Base-by-base conservation (phyloP, 2,329 filamentous ascomycete species). In the Talaromyces pinophilus region DNA sequence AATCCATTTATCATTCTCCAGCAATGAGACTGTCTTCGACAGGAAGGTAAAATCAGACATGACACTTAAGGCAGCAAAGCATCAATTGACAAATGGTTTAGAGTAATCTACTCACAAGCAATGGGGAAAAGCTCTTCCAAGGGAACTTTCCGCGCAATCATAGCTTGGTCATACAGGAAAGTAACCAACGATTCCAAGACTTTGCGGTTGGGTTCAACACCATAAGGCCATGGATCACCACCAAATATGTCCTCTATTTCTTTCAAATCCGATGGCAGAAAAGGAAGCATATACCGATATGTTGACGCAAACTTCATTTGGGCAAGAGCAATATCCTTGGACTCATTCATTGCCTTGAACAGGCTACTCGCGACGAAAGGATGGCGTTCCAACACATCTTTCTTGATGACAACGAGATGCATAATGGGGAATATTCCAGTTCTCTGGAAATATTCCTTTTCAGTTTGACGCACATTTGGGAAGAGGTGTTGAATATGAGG, bases 281-380 rank as follows among this genome's bases (percentile, higher is more conserved):
- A 78, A 1, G 77, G 77, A 10, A 79, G 69, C 77, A 79, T 79
- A 64, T 76, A 78, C 30, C 74, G 67, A 10, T 46, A 46, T 46
- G 44, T 46, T 22, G 44, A 46, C 4, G 44, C 44, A 22, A 65
- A 76, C 65, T 11, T 72, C 72, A 50, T 69, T 69, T 46, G 44
- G 44, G 2, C 67, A 44, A 69, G 62, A 5, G 76, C 76, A 19
- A 78, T 63, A 35, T 77, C 71, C 66, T 78, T 77, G 10, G 71
- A 72, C 33, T 77, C 72, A 30, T 75, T 69, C 13, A 79, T 70
- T 5, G 75, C 77, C 33, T 78, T 71, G 67, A 71, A 77, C 19
- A 79, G 64, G 40, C 68, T 73, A 15, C 72, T 72, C 2, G 75
- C 72, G 2, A 76, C 68, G 52, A 72, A 78, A 28, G 60, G 70